Conservation (phyloP, 345 rosid genomes). For the Populus alba region DNA sequence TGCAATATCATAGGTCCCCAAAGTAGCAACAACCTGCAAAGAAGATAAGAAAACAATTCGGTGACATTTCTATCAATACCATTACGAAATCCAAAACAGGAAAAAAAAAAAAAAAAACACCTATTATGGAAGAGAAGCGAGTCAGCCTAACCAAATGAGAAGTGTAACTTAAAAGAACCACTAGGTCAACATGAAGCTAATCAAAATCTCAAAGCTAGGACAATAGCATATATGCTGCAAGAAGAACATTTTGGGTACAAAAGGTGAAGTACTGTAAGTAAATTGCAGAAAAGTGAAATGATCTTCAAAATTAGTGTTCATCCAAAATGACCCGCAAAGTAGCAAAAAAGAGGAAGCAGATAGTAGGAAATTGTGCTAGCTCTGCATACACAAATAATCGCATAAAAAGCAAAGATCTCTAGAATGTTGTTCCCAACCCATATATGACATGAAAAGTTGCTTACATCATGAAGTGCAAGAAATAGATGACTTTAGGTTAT, state of each 20-base stretch:
- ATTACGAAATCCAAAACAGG: not conserved
- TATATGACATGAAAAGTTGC: not conserved
- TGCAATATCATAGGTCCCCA: slow-evolving; percentile 88
- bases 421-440: not conserved
- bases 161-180: not conserved
- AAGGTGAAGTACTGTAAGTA: too few species aligned
- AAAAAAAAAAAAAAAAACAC: not conserved
- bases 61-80: not conserved
- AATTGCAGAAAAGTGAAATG: too few species aligned
- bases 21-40: slow-evolving; percentile 72
- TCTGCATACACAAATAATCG: not conserved
- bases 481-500: not conserved
- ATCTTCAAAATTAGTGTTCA: not conserved
- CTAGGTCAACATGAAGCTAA: not conserved
- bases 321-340: not conserved
- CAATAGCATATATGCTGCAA: too few species aligned
- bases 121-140: not conserved
- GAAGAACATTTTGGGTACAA: too few species aligned
- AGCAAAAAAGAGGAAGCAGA: not conserved
- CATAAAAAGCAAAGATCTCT: not conserved
- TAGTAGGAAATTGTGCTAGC: not conserved
- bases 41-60: not conserved
- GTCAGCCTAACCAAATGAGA: not conserved
- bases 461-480: not conserved
- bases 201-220: not conserved